phyloP scores from a whole-genome alignment of 331 rosid genomes.

The Quercus lobata region DNA sequence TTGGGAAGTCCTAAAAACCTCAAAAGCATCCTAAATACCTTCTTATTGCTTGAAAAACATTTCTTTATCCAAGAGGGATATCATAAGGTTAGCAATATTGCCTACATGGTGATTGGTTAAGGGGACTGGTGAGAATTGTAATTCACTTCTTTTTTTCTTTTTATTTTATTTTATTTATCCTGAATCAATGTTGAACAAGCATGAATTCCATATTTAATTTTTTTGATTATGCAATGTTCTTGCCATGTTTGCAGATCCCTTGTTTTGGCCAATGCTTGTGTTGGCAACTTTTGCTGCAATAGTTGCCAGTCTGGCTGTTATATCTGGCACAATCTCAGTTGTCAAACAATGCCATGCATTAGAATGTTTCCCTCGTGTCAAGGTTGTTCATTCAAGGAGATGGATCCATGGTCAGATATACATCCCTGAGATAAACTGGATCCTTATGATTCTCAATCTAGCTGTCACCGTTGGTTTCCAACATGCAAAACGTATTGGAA shows the following conservation, averaged over 20 bases:
- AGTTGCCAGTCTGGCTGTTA: constrained; percentile 82
- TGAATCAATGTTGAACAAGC: constrained; percentile 20
- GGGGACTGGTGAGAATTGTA: neutral
- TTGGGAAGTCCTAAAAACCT: neutral
- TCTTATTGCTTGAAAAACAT: neutral
- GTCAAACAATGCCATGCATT: constrained; percentile 83
- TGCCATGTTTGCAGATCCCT: constrained; percentile 60
- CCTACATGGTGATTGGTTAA: neutral
- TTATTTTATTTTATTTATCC: neutral
- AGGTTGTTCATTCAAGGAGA: constrained; percentile 76
- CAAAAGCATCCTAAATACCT: neutral
- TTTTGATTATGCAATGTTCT: constrained; percentile 24
- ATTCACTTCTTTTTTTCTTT: constrained; percentile 2
- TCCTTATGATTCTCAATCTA: constrained; percentile 75
- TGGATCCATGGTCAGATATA: constrained; percentile 78
- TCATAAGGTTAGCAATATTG: neutral
- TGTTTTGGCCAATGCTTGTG: constrained; percentile 79
- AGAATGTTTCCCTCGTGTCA: constrained; percentile 90
- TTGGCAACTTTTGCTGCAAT: constrained; percentile 67
- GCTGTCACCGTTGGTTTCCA: constrained; percentile 62
- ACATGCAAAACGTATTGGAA: constrained; percentile 50
- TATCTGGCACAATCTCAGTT: constrained; percentile 67
- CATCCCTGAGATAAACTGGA: constrained; percentile 94
- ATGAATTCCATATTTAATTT: constrained; percentile 3
- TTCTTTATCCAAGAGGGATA: neutral